phyloP scores from a whole-genome alignment of 768 basidiomycete genomes.

The Multifurca ochricompacta region DNA sequence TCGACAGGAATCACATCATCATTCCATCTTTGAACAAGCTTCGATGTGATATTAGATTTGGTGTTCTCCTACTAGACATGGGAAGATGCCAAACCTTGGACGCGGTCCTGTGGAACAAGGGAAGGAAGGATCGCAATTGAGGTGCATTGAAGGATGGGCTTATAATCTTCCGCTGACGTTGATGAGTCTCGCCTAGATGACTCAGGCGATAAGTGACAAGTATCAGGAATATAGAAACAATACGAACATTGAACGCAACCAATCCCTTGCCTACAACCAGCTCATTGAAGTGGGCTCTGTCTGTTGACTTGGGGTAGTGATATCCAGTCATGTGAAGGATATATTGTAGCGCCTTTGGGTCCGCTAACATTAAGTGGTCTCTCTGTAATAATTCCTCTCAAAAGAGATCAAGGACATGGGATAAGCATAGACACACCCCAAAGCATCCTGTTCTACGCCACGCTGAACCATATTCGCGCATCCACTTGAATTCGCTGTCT shows the following conservation, averaged over 20 bases:
- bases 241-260: conserved; percentile 19
- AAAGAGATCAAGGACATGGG: neutral
- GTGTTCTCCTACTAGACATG: too few relatives aligned
- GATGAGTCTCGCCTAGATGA: conserved; percentile 19
- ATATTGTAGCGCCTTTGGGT: conserved; percentile 24
- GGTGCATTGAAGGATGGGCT: conserved; percentile 23
- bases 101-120: conserved; percentile 19
- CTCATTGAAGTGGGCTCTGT: conserved; percentile 5
- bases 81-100: conserved; percentile 15
- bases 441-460: conserved; percentile 21
- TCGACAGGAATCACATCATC: conserved; percentile 9
- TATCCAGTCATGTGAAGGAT: conserved; percentile 26
- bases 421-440: conserved; percentile 17
- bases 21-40: conserved; percentile 24
- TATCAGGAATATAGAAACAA: too few relatives aligned
- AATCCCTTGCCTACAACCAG: conserved; percentile 20
- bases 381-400: conserved; percentile 10
- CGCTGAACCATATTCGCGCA: conserved; percentile 20
- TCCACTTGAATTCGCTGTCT: conserved; percentile 18
- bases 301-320: conserved; percentile 17
- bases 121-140: conserved; percentile 22
- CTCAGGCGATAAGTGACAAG: neutral
- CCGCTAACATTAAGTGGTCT: neutral
- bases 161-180: conserved; percentile 25
- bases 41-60: neutral